Evolutionary conservation across 495 filamentous ascomycete species (phyloP).

Genomic region (Hypoxylon crocopeplum): DNA sequence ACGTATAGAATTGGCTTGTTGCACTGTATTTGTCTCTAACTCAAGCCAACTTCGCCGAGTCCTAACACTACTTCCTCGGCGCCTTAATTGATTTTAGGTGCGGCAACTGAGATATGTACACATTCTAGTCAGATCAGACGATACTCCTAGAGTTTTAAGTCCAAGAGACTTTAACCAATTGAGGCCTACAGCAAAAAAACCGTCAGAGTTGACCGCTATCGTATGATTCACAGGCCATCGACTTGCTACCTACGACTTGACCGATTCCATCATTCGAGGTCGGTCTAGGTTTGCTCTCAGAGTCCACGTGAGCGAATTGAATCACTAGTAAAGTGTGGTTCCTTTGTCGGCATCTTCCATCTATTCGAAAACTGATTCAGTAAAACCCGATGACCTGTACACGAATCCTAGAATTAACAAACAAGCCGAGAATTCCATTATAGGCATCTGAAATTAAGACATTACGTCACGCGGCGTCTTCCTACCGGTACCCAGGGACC

Average conservation of each 20-base stretch:
- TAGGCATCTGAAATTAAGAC: no score
- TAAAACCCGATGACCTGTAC: no score
- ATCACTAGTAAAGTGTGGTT: no score
- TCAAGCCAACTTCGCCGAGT: neutral
- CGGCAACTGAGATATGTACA: neutral
- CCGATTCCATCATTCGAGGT: neutral
- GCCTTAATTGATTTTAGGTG: neutral
- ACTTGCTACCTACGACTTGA: constrained; percentile 8
- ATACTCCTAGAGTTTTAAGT: constrained; percentile 6
- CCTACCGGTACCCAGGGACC: no score
- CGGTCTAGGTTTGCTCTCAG: constrained; percentile 4
- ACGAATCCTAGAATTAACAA: no score
- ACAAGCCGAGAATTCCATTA: no score
- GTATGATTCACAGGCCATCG: constrained; percentile 25
- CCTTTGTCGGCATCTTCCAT: no score
- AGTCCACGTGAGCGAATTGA: neutral
- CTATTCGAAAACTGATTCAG: no score
- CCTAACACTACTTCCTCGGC: neutral
- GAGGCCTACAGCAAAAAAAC: neutral
- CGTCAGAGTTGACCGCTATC: constrained; percentile 3
- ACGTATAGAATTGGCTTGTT: neutral
- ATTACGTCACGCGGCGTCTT: neutral
- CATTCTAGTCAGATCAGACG: constrained; percentile 15
- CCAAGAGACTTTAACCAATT: neutral
- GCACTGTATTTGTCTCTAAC: constrained; percentile 6